Evolutionary conservation across 495 filamentous ascomycete genomes (phyloP).

Genomic region (Tuber umbilicatum): DNA sequence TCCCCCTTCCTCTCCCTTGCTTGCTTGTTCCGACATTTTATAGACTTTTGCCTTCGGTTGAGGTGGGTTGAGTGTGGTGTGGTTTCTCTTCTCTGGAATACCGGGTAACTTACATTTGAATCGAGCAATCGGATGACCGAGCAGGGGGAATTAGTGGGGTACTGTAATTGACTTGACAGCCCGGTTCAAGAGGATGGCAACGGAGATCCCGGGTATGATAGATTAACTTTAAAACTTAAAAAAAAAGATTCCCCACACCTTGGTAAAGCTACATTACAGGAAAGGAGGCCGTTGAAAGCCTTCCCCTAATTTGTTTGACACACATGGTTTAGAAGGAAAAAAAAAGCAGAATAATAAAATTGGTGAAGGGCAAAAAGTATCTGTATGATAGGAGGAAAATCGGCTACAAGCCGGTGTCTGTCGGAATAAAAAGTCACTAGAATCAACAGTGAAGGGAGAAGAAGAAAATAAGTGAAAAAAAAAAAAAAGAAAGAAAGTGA

Average conservation of each 20-base stretch:
- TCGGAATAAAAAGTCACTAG: not conserved
- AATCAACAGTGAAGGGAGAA: not conserved
- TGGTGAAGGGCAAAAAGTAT: not conserved
- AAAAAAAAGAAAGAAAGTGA: not conserved
- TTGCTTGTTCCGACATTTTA: not conserved
- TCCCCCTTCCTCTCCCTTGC: not conserved
- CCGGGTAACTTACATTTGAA: not conserved
- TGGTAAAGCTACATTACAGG: not conserved
- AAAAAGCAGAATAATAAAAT: not conserved
- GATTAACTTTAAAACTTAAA: constrained; percentile 3
- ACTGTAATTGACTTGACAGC: too few relatives aligned
- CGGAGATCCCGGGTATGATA: not conserved
- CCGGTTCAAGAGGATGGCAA: not conserved
- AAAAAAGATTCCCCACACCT: not conserved
- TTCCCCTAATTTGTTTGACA: constrained; percentile 2
- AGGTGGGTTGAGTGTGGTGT: not conserved
- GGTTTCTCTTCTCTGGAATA: constrained; percentile 12
- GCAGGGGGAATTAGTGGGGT: not conserved
- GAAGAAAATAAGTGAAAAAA: not conserved
- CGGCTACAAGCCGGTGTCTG: not conserved
- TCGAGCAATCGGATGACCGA: constrained; percentile 14
- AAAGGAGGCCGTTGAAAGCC: not conserved
- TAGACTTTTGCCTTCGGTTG: not conserved
- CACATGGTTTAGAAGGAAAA: not conserved
- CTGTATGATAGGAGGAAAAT: constrained; percentile 1